These are phyloP conservation scores for Ascochyta pisi DNA, from an alignment of 2,329 filamentous ascomycete species.

Conservation along the genomic window DNA sequence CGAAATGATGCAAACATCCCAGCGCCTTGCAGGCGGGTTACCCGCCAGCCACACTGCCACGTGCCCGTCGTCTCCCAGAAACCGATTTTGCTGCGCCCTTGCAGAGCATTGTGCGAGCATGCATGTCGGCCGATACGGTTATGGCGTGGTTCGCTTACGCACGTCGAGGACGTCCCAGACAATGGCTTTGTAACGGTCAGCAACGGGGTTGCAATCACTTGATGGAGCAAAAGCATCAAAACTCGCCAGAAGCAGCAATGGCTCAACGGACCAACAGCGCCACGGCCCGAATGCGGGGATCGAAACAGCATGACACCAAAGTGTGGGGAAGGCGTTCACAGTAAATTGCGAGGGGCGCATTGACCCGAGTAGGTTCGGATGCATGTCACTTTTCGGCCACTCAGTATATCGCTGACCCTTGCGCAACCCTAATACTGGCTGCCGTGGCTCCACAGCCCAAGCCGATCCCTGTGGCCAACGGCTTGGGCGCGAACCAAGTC, in stretches of 20 bases:
- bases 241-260: neutral
- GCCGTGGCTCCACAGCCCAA: conserved; percentile 40
- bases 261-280: neutral
- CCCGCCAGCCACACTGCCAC: conserved; percentile 18
- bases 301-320: conserved; percentile 12
- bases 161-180: neutral
- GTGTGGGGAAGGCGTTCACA: conserved; percentile 21
- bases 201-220: neutral
- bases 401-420: conserved; percentile 1
- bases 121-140: neutral
- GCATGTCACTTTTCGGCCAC: conserved; percentile 8
- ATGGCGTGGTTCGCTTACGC: conserved; percentile 2
- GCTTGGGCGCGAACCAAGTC: conserved; percentile 35
- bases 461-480: conserved; percentile 44
- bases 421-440: conserved; percentile 13
- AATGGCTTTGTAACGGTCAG: neutral
- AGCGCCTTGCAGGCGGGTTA: conserved; percentile 15
- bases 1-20: neutral
- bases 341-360: conserved; percentile 21
- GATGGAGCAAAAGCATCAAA: neutral
- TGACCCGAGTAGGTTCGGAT: conserved; percentile 11
- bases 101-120: conserved; percentile 8
- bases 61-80: conserved; percentile 4
- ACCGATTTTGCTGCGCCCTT: conserved; percentile 1
- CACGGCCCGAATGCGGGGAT: conserved; percentile 16